Conservation (phyloP, 306 rosid species). For the Nissolia schottii region DNA sequence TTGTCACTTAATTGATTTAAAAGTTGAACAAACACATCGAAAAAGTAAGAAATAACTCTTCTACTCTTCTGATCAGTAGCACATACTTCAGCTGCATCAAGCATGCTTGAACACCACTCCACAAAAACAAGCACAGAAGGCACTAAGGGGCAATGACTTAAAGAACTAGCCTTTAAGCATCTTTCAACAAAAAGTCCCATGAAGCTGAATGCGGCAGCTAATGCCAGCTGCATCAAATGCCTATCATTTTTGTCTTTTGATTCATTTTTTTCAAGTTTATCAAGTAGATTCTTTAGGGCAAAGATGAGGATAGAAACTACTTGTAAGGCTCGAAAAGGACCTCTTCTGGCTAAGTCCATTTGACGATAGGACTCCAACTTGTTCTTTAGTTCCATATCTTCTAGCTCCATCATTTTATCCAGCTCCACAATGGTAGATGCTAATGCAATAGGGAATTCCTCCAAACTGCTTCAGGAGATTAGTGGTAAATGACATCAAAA, state of each 20-base stretch:
- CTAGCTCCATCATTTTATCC: constrained; percentile 68
- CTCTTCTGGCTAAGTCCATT: constrained; percentile 66
- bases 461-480: constrained; percentile 47
- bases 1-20: constrained; percentile 31
- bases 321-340: constrained; percentile 84
- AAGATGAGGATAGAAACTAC: constrained; percentile 62
- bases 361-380: constrained; percentile 63
- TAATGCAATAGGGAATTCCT: constrained; percentile 61
- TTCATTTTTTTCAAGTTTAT: constrained; percentile 29
- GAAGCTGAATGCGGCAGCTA: constrained; percentile 55
- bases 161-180: constrained; percentile 45
- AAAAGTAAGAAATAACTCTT: constrained; percentile 64
- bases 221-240: constrained; percentile 54
- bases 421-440: constrained; percentile 53
- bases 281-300: constrained; percentile 43
- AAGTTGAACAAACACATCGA: constrained; percentile 49
- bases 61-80: constrained; percentile 46
- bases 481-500: constrained; percentile 15
- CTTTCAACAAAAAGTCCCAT: constrained; percentile 80
- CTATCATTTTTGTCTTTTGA: constrained; percentile 35
- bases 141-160: constrained; percentile 56
- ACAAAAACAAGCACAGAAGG: constrained; percentile 79
- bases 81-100: constrained; percentile 37
- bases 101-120: constrained; percentile 63
- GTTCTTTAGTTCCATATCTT: constrained; percentile 48